phyloP scores from a whole-genome alignment of 1,284 basidiomycete genomes.

The Austroboletus novae-zelandiae region DNA sequence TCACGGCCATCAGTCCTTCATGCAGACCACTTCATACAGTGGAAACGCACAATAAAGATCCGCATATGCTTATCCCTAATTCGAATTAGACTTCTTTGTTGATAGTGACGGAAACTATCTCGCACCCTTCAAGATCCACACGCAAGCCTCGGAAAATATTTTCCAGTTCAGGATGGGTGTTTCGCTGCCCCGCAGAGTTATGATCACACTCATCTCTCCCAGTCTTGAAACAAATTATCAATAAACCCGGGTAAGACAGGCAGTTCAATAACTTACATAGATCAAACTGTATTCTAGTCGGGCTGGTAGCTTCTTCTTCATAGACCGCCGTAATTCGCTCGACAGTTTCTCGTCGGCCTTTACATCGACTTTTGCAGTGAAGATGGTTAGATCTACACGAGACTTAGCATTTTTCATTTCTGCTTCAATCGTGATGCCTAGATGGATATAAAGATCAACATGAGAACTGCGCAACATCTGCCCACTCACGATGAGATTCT shows the following conservation, averaged over 20 bases:
- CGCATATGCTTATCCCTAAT: slow-evolving; percentile 60
- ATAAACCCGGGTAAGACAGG: not conserved
- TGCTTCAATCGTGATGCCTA: slow-evolving; percentile 5
- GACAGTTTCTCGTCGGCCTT: slow-evolving; percentile 70
- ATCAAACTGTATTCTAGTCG: slow-evolving; percentile 82
- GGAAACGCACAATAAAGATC: slow-evolving; percentile 59
- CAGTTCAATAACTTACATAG: slow-evolving; percentile 61
- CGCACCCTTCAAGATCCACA: slow-evolving; percentile 78
- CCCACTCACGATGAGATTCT: slow-evolving; percentile 19
- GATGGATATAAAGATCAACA: not conserved
- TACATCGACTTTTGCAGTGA: slow-evolving; percentile 80
- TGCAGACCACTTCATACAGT: not conserved
- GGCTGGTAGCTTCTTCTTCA: slow-evolving; percentile 91
- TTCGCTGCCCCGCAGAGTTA: slow-evolving; percentile 64
- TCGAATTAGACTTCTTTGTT: slow-evolving; percentile 9
- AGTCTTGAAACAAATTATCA: slow-evolving; percentile 48
- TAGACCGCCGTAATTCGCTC: slow-evolving; percentile 83
- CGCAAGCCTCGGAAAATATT: slow-evolving; percentile 83
- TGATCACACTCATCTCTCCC: slow-evolving; percentile 86
- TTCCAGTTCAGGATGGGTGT: slow-evolving; percentile 59
- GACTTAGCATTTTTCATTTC: not conserved
- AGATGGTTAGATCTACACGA: slow-evolving; percentile 73
- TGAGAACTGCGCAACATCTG: not conserved
- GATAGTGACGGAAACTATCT: slow-evolving; percentile 2
- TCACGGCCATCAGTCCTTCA: not conserved